Evolutionary conservation across 139 green algal genomes (phyloP), one percentile per base, ranked within the genome.

Genomic region (Zygnema circumcarinatum): DNA sequence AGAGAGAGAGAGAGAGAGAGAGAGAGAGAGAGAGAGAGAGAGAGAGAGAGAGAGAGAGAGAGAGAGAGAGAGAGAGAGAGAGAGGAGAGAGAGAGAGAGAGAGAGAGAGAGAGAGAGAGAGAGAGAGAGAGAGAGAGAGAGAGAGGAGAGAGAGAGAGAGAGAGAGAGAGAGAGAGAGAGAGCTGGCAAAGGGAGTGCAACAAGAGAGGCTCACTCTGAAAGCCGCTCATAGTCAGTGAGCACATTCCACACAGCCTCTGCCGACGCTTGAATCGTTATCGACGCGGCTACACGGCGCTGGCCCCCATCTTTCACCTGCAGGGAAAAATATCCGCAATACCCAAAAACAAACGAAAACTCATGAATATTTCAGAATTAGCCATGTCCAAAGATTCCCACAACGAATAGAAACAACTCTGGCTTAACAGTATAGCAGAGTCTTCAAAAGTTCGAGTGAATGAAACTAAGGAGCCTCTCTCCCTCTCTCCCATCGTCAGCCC

Each of bases 81-180:
- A 78, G 69, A 25, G 16, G 47, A 62, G 47, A 62, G 47, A 62
- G 47, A 16, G 16, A 16, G 16, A 16, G 16, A 16, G 16, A 16
- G 47, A 62, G 47, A 62, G 47, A 62, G 47, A 62, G 47, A 62
- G 47, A 62, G 47, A 16, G 47, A 62, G 16, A 62, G 47, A 62
- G 47, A 16, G 47, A 16, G 47, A 16, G 16, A 62, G 16, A 16
- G 16, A 16, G 16, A 16, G 16, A 16, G 47, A 62, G 47, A 62
- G 36, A 78, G 36, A 56, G 69, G 69, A 56, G 36, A 78, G 69
- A 11, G 39, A 56, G 69, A 78, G 38, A 11, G 69, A 47, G 69
- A 56, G 69, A 78, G 69, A 78, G 69, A 47, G 38, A 78, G 69
- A 78, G 47, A 62, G 47, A 62, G 16, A 62, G 47, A 62, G 47